Percentiles rank a stretch among this genome's conserved stretches.
Conservation (phyloP, 2,329 filamentous ascomycete species). For the Gremmenia infestans region DNA sequence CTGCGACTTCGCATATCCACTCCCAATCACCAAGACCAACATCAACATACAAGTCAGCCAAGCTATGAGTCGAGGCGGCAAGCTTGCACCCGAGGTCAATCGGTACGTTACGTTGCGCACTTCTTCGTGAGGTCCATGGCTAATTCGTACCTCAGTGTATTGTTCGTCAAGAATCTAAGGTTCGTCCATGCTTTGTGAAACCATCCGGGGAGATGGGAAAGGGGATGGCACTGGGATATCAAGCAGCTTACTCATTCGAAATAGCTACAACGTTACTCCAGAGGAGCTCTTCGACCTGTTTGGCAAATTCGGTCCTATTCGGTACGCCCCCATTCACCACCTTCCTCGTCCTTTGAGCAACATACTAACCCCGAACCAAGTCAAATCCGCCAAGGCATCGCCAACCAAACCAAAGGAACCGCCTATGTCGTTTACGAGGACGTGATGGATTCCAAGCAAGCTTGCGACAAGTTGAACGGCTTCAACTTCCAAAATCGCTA, state of each 20-base stretch:
- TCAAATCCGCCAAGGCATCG: slow-evolving; percentile 97
- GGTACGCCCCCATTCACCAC: slow-evolving; percentile 50
- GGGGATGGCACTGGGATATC: slow-evolving; percentile 54
- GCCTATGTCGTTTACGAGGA: slow-evolving; percentile 99
- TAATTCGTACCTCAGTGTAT: slow-evolving; percentile 62
- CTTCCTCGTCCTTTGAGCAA: slow-evolving; percentile 1
- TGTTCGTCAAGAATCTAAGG: slow-evolving; percentile 99
- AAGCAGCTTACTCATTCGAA: slow-evolving; percentile 32
- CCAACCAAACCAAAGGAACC: slow-evolving; percentile 94
- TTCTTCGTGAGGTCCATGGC: slow-evolving; percentile 9
- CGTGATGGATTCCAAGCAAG: slow-evolving; percentile 97
- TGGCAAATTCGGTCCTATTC: slow-evolving; percentile 92
- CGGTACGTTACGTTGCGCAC: slow-evolving; percentile 57
- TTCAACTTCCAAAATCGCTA: slow-evolving; percentile 99
- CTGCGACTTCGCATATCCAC: slow-evolving; percentile 1
- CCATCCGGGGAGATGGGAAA: slow-evolving; percentile 8
- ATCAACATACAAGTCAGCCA: slow-evolving; percentile 35
- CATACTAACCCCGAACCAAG: slow-evolving; percentile 42
- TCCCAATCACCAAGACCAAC: neutral
- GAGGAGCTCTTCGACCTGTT: slow-evolving; percentile 99
- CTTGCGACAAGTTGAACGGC: slow-evolving; percentile 98
- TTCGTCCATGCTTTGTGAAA: slow-evolving; percentile 39
- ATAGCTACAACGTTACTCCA: slow-evolving; percentile 95
- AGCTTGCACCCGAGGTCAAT: slow-evolving; percentile 99
- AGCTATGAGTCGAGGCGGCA: slow-evolving; percentile 94